Percentiles rank a stretch among this genome's conserved stretches.
phyloP scores from a whole-genome alignment of 2,329 filamentous ascomycete genomes.

The Ceratocystis eucalypticola region DNA sequence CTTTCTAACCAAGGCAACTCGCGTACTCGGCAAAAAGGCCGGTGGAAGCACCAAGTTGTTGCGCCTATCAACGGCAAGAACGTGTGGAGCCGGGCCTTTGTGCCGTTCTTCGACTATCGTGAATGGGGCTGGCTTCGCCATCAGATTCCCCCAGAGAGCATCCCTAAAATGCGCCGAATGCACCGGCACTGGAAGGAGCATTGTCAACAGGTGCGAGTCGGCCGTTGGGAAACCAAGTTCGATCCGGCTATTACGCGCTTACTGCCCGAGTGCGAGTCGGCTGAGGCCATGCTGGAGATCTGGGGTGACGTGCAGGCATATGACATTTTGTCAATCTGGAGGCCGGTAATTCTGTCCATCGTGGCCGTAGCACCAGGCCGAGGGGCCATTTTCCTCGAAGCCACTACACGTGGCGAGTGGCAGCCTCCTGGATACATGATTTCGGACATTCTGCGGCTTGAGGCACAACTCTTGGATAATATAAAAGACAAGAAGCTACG shows the following conservation, averaged over 20 bases:
- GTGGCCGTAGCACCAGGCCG: background rate
- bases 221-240: slow-evolving; percentile 8
- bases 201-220: slow-evolving; percentile 5
- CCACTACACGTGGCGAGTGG: slow-evolving; percentile 13
- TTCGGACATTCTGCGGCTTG: slow-evolving; percentile 13
- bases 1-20: background rate
- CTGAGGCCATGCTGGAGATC: slow-evolving; percentile 25
- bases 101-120: slow-evolving; percentile 18
- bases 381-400: slow-evolving; percentile 18
- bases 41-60: slow-evolving; percentile 12
- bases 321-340: slow-evolving; percentile 7
- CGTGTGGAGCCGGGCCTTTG: background rate
- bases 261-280: slow-evolving; percentile 1
- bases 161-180: slow-evolving; percentile 9
- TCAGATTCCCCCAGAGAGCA: slow-evolving; percentile 8
- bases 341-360: slow-evolving; percentile 12
- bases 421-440: slow-evolving; percentile 15
- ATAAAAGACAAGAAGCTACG: background rate
- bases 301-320: slow-evolving; percentile 23
- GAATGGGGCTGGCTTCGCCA: slow-evolving; percentile 20
- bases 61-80: slow-evolving; percentile 4
- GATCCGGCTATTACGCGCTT: background rate
- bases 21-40: background rate
- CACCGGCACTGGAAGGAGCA: slow-evolving; percentile 20
- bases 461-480: background rate